Percentiles rank a stretch among this genome's conserved stretches.
phyloP scores from a whole-genome alignment of 2,329 filamentous ascomycete species.

The Scytalidium sp. region DNA sequence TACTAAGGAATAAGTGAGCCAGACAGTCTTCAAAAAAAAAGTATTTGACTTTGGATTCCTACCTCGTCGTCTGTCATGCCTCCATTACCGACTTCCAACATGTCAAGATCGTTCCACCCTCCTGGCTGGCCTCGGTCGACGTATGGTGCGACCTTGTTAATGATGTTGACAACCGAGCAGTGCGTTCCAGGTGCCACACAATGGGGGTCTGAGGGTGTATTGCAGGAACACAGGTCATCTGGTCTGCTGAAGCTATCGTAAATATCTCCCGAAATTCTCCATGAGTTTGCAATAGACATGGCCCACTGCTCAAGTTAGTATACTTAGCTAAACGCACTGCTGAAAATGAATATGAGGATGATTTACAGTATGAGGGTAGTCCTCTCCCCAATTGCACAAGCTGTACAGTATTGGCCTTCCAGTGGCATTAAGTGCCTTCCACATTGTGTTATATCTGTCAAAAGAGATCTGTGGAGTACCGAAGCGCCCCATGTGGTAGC shows the following conservation, averaged over 20 bases:
- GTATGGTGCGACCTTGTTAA: constrained; percentile 7
- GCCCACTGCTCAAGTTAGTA: constrained; percentile 26
- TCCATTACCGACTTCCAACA: constrained; percentile 22
- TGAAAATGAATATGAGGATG: neutral
- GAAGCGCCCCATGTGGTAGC: constrained; percentile 48
- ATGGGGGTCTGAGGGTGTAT: constrained; percentile 9
- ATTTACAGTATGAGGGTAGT: constrained; percentile 30
- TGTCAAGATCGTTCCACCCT: constrained; percentile 36
- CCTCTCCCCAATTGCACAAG: constrained; percentile 44
- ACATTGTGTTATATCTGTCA: constrained; percentile 27
- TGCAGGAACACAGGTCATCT: constrained; percentile 17
- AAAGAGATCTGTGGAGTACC: constrained; percentile 27
- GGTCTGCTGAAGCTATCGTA: constrained; percentile 23
- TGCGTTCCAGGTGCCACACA: constrained; percentile 15
- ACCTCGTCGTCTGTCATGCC: constrained; percentile 32
- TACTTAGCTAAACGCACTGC: neutral
- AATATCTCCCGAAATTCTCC: constrained; percentile 37
- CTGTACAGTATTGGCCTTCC: constrained; percentile 29
- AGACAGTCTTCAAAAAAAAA: neutral
- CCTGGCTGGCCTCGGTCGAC: constrained; percentile 15
- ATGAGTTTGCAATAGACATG: constrained; percentile 32
- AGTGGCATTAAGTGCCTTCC: constrained; percentile 25
- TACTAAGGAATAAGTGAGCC: constrained; percentile 2
- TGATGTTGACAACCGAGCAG: constrained; percentile 5
- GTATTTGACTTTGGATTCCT: constrained; percentile 4